Base-by-base conservation (phyloP, 176 grass and related monocot species). In the Themeda triandra region DNA sequence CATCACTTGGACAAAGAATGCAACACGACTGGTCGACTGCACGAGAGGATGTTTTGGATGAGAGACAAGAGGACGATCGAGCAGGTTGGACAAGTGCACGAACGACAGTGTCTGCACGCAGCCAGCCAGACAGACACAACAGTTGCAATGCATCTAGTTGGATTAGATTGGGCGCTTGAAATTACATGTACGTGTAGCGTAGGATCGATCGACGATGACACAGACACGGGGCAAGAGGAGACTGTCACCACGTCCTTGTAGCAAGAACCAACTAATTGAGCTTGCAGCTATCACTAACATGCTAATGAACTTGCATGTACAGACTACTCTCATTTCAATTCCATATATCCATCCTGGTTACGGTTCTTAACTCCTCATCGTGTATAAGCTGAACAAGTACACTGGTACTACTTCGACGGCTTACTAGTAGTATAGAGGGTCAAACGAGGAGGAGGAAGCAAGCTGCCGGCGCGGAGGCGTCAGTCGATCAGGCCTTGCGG, bases 401-500 rank as follows among this genome's bases (percentile, higher is more conserved):
- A 28, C 24, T 63, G 59, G 10, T 29, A 6, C 60, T 63, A 25
- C 7, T 46, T 79, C 37, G n/a, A n/a, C n/a, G n/a, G n/a, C n/a
- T n/a, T n/a, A n/a, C n/a, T n/a, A n/a, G n/a, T n/a, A n/a, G n/a
- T n/a, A n/a, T n/a, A n/a, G n/a, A n/a, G n/a, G n/a, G n/a, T n/a
- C n/a, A 8, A 45, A 27, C 6, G 63, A 56, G 37, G 45, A 33
- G n/a, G 35, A 64, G 62, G 40, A 6, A 46, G 44, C 3, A 1
- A 8, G 56, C 25, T 0, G 6, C 15, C 29, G 9, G n/a, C 25
- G 28, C 29, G 18, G 31, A 73, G 21, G 44, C 60, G 63, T 44
- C 73, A 6, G 12, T n/a, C n/a, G n/a, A n/a, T 15, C 28, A 13
- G 33, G 85, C 78, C 62, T 37, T 75, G 69, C 82, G 76, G 14